Evolutionary conservation across 768 basidiomycete genomes (phyloP).

Genomic region (Inosperma sp.): DNA sequence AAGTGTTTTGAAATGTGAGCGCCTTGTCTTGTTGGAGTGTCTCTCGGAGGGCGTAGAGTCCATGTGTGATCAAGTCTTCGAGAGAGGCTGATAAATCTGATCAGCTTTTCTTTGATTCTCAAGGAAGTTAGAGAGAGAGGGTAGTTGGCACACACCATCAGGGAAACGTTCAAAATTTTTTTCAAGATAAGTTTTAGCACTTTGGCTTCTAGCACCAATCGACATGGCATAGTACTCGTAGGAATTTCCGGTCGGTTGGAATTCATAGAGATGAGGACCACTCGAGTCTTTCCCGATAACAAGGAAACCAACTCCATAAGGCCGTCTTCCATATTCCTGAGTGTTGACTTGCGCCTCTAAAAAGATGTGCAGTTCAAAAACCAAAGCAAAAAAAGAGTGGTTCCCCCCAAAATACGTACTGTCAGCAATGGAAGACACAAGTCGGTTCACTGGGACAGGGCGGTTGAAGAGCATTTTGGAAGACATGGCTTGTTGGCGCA

Average conservation of each 20-base stretch:
- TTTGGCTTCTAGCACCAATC: constrained; percentile 96
- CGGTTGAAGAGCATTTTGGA: constrained; percentile 94
- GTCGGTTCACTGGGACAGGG: constrained; percentile 88
- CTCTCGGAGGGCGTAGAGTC: constrained; percentile 90
- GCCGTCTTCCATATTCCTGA: constrained; percentile 94
- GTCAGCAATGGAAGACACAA: constrained; percentile 91
- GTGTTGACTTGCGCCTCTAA: constrained; percentile 98
- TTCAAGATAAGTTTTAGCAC: constrained; percentile 97
- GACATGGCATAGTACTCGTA: constrained; percentile 99
- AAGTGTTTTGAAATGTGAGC: constrained; percentile 89
- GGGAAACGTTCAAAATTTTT: constrained; percentile 86
- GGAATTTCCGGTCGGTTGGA: constrained; percentile 94
- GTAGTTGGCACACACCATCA: constrained; percentile 49
- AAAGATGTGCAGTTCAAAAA: neutral
- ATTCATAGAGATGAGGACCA: constrained; percentile 98
- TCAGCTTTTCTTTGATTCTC: neutral
- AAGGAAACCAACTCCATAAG: constrained; percentile 98
- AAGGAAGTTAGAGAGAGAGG: neutral
- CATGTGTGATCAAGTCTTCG: constrained; percentile 87
- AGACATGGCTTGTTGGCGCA: constrained; percentile 97
- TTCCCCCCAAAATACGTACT: constrained; percentile 50
- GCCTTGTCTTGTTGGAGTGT: constrained; percentile 99
- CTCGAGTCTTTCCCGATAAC: constrained; percentile 94
- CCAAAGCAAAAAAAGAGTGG: neutral
- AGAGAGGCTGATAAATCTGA: constrained; percentile 53